Conservation (phyloP, 257 asterid genomes). For the Fraxinus pennsylvanica region DNA sequence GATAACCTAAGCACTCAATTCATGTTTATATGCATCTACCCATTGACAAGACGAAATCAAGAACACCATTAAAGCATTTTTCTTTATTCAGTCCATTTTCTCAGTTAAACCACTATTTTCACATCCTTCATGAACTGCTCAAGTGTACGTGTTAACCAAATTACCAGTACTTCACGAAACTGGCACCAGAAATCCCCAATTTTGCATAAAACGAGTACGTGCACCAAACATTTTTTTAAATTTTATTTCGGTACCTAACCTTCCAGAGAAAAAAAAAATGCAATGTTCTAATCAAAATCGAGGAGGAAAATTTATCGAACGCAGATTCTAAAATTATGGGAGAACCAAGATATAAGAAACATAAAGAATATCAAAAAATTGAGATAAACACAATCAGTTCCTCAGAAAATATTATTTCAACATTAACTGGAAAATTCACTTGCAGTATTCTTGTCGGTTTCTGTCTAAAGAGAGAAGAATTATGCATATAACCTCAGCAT, state of each 20-base stretch:
- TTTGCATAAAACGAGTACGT: neutral
- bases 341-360: neutral
- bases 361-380: neutral
- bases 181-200: neutral
- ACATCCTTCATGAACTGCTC: neutral
- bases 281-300: neutral
- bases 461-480: neutral
- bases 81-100: neutral
- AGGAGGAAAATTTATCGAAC: neutral
- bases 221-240: neutral
- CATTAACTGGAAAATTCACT: neutral
- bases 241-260: neutral
- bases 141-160: neutral
- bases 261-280: neutral
- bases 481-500: slow-evolving; percentile 56
- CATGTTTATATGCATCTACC: neutral
- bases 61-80: neutral
- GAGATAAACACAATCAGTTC: neutral
- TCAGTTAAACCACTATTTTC: neutral
- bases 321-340: neutral
- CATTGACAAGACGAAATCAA: neutral
- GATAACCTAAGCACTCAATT: neutral
- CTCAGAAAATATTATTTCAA: neutral
- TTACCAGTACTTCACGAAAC: neutral
- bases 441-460: neutral